phyloP scores from a whole-genome alignment of 495 filamentous ascomycete genomes.

The Aspergillus kassunensis region DNA sequence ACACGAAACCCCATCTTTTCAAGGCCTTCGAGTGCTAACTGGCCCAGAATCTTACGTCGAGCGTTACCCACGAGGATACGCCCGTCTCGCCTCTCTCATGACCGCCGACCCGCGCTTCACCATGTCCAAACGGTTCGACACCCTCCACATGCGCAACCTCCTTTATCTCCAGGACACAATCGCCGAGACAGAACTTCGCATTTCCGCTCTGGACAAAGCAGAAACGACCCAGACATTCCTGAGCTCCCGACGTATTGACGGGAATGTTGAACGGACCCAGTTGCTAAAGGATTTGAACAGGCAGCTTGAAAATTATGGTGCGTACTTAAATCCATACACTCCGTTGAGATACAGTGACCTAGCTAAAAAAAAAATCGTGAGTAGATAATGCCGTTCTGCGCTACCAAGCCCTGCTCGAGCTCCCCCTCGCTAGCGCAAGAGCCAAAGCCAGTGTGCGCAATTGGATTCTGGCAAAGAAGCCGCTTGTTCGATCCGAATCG shows the following conservation, averaged over 20 bases:
- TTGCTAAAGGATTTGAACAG: neutral
- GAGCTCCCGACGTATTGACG: neutral
- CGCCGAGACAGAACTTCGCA: neutral
- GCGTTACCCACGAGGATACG: neutral
- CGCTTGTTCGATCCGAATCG: neutral
- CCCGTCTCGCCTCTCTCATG: neutral
- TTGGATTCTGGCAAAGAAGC: neutral
- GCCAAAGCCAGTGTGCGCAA: neutral
- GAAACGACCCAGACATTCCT: conserved; percentile 1
- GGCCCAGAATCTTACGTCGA: neutral
- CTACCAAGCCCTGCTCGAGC: neutral
- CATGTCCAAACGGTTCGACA: neutral
- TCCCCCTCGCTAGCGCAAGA: neutral
- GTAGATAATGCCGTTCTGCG: neutral
- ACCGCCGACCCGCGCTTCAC: neutral
- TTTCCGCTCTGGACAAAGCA: neutral
- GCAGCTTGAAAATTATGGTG: neutral
- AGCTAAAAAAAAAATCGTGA: no score
- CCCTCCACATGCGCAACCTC: neutral
- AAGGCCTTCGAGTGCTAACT: neutral
- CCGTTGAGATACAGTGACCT: no score
- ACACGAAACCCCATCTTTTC: neutral
- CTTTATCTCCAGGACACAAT: neutral
- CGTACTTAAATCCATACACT: no score
- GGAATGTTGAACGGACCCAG: neutral